phyloP scores from a whole-genome alignment of 345 rosid genomes.

The Barbarea vulgaris region DNA sequence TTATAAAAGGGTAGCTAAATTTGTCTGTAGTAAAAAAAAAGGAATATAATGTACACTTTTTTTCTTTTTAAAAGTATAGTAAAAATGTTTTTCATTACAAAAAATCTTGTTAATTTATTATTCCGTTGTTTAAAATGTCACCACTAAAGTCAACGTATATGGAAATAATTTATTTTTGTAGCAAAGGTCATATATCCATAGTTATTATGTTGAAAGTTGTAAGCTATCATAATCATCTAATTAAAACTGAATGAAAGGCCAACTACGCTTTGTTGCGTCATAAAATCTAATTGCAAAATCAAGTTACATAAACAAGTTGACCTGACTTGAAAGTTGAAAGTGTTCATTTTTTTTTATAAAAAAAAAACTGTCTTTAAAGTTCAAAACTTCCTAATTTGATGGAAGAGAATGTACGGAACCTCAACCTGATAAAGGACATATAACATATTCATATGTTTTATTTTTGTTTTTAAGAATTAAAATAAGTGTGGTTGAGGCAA shows the following conservation, averaged over 20 bases:
- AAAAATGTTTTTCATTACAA: background rate
- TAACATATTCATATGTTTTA: background rate
- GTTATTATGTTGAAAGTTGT: background rate
- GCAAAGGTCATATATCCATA: background rate
- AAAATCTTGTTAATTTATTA: too few relatives aligned
- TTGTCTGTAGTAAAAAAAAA: too few relatives aligned
- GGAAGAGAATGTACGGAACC: slow-evolving; percentile 6
- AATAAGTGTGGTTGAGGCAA: background rate
- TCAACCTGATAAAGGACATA: slow-evolving; percentile 3
- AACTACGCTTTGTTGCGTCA: background rate
- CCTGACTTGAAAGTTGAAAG: slow-evolving; percentile 1
- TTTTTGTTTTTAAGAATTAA: background rate
- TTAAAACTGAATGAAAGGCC: background rate
- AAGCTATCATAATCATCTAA: background rate
- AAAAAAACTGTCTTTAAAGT: background rate
- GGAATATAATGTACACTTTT: background rate
- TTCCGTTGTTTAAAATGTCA: background rate
- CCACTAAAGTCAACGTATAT: background rate
- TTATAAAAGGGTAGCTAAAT: too few relatives aligned
- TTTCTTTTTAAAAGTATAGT: background rate
- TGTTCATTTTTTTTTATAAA: background rate
- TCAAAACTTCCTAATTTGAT: background rate
- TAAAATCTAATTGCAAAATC: slow-evolving; percentile 16
- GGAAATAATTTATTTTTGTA: background rate
- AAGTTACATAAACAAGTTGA: slow-evolving; percentile 28